Conservation (phyloP, 257 asterid genomes). For the Solanum medicagineum region DNA sequence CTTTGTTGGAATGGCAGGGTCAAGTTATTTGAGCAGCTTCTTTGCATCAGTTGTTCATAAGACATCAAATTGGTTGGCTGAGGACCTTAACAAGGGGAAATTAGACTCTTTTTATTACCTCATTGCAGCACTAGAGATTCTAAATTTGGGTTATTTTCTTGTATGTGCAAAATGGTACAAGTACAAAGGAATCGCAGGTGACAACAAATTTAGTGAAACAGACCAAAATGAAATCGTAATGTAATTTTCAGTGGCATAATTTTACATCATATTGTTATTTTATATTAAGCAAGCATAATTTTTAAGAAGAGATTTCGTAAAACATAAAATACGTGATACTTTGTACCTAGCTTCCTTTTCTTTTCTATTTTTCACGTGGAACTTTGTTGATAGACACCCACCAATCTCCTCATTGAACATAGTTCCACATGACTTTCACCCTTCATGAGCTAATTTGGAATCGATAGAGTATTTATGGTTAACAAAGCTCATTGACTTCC, state of each 20-base stretch:
- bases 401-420: too few species aligned
- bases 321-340: too few species aligned
- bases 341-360: too few species aligned
- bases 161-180: constrained; percentile 17
- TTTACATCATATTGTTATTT: too few species aligned
- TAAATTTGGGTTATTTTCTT: constrained; percentile 15
- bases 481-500: not conserved
- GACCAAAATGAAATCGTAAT: not conserved
- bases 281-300: too few species aligned
- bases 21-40: constrained; percentile 13
- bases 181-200: constrained; percentile 7
- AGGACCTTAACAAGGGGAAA: not conserved
- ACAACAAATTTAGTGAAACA: not conserved
- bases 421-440: too few species aligned
- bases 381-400: too few species aligned
- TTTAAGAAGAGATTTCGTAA: too few species aligned
- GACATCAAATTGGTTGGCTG: constrained; percentile 19
- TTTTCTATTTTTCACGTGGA: too few species aligned
- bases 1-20: constrained; percentile 8
- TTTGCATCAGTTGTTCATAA: constrained; percentile 7
- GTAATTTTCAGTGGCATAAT: not conserved
- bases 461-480: not conserved
- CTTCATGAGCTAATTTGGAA: not conserved
- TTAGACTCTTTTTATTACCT: constrained; percentile 16
- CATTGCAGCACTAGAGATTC: constrained; percentile 11